A percentile compares a stretch with the other conserved stretches of the same genome.
These are phyloP conservation scores for Sophora flavescens DNA, from an alignment of 306 rosid genomes.

Conservation along the genomic window DNA sequence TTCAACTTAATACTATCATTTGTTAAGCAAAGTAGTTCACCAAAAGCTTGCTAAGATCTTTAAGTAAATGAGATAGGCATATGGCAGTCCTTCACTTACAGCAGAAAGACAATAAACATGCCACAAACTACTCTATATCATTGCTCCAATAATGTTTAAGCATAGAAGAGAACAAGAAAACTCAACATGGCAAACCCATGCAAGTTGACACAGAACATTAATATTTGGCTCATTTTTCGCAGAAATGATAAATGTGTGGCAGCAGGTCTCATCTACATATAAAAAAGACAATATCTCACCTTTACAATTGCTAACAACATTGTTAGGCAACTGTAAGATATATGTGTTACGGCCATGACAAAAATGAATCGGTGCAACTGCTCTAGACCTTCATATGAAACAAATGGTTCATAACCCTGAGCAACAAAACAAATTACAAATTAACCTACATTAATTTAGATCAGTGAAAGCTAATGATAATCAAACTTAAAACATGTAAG, in stretches of 20 bases:
- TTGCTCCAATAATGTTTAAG: background rate
- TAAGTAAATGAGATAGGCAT: background rate
- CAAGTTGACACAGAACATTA: constrained; percentile 1
- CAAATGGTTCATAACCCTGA: constrained; percentile 96
- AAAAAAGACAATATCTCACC: constrained; percentile 59
- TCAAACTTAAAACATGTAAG: constrained; percentile 34
- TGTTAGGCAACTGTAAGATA: constrained; percentile 96
- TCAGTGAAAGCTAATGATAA: constrained; percentile 26
- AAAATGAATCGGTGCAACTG: constrained; percentile 98
- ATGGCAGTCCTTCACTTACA: background rate
- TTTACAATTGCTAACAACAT: constrained; percentile 96
- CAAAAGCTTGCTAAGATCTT: background rate
- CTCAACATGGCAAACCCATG: constrained; percentile 21
- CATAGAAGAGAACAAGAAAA: constrained; percentile 5
- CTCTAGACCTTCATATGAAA: constrained; percentile 94
- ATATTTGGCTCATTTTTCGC: background rate
- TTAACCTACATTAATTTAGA: constrained; percentile 35
- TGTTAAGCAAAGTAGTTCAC: constrained; percentile 4
- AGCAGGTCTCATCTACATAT: background rate
- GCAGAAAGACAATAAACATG: background rate
- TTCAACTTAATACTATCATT: constrained; percentile 10
- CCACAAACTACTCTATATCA: constrained; percentile 1
- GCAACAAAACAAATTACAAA: constrained; percentile 40
- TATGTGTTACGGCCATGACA: constrained; percentile 95
- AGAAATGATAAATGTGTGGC: constrained; percentile 7